phyloP scores from a whole-genome alignment of 2,329 filamentous ascomycete species.

The Sporothrix protearum region DNA sequence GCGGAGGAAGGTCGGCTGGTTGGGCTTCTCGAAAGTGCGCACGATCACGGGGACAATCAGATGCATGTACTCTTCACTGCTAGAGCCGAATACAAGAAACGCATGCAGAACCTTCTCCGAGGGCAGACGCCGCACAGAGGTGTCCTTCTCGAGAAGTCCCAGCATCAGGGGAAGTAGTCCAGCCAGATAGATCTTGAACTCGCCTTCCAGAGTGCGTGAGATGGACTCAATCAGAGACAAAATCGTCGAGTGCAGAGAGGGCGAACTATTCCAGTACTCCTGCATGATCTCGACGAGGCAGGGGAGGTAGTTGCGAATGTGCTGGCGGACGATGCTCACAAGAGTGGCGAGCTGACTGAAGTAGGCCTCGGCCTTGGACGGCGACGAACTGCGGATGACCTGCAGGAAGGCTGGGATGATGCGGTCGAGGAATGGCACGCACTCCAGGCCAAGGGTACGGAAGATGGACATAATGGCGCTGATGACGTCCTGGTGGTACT shows the following conservation, averaged over 20 bases:
- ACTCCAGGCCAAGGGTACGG: slow-evolving; percentile 91
- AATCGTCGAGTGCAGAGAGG: slow-evolving; percentile 84
- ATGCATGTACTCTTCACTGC: slow-evolving; percentile 98
- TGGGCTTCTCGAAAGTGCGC: slow-evolving; percentile 84
- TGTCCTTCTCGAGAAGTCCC: slow-evolving; percentile 84
- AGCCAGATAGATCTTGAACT: slow-evolving; percentile 96
- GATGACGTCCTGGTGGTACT: slow-evolving; percentile 90
- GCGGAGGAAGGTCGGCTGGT: slow-evolving; percentile 73
- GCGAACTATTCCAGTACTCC: slow-evolving; percentile 82
- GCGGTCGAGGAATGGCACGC: slow-evolving; percentile 87
- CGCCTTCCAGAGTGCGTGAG: slow-evolving; percentile 86
- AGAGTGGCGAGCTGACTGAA: slow-evolving; percentile 94
- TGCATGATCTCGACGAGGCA: slow-evolving; percentile 82
- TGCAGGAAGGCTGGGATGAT: slow-evolving; percentile 91
- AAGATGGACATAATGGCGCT: slow-evolving; percentile 99
- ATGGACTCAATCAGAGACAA: slow-evolving; percentile 90
- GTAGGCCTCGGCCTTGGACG: slow-evolving; percentile 82
- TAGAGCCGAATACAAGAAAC: slow-evolving; percentile 92
- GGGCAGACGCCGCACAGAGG: slow-evolving; percentile 67
- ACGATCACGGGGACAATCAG: slow-evolving; percentile 95
- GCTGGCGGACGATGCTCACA: slow-evolving; percentile 91
- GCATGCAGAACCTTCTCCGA: slow-evolving; percentile 91
- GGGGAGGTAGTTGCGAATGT: slow-evolving; percentile 86
- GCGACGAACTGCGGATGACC: slow-evolving; percentile 78
- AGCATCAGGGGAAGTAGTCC: slow-evolving; percentile 90